These are phyloP conservation scores for Cordyceps cateniannulata DNA, from an alignment of 2,329 filamentous ascomycete species.

Conservation along the genomic window DNA sequence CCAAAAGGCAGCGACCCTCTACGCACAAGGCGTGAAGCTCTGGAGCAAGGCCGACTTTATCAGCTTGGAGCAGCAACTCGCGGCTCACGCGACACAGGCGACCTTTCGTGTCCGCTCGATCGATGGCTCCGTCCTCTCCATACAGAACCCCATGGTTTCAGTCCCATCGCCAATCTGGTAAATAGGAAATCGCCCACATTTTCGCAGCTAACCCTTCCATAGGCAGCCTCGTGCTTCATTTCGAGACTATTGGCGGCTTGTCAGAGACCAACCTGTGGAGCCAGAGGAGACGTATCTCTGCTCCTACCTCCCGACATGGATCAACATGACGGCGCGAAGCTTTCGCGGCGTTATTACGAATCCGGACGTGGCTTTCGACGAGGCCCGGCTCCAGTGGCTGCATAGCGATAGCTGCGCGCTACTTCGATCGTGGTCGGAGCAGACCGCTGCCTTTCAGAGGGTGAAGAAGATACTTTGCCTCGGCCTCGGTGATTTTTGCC, in stretches of 20 bases:
- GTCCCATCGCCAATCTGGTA: not conserved
- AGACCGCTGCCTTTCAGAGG: too few species aligned
- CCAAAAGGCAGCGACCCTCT: not conserved
- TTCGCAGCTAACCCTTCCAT: not conserved
- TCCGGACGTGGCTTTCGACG: not conserved
- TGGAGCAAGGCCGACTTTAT: not conserved
- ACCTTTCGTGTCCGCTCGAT: not conserved
- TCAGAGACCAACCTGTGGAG: not conserved
- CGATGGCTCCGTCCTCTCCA: not conserved
- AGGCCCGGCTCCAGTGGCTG: not conserved
- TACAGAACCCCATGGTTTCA: constrained; percentile 1
- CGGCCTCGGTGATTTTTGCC: constrained; percentile 7
- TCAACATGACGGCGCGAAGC: not conserved
- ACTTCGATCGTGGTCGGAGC: not conserved
- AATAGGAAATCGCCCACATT: not conserved
- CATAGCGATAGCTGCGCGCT: not conserved
- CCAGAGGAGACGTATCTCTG: not conserved
- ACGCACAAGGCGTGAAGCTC: constrained; percentile 3
- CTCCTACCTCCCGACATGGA: constrained; percentile 1
- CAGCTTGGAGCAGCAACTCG: not conserved
- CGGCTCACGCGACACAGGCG: not conserved
- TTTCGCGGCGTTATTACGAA: not conserved
- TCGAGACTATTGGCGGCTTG: constrained; percentile 10
- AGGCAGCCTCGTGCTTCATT: constrained; percentile 6
- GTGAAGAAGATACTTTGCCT: constrained; percentile 9